phyloP scores from a whole-genome alignment of 1,284 basidiomycete species.

The Ustilago loliicola region DNA sequence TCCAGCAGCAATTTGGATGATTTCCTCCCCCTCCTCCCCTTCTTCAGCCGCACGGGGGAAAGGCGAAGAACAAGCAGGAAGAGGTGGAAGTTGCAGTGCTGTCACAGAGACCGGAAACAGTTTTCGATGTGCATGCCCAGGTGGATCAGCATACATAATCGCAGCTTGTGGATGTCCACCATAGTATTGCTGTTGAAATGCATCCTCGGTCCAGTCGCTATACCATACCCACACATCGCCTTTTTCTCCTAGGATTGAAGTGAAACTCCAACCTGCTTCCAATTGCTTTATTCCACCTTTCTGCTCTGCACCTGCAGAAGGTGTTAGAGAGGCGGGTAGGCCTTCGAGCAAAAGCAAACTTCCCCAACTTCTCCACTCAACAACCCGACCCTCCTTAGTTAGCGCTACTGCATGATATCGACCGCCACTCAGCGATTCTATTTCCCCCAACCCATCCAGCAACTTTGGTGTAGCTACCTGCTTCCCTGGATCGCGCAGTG shows the following conservation, averaged over 20 bases:
- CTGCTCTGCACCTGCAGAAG: background rate
- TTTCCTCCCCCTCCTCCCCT: background rate
- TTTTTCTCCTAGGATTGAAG: slow-evolving; percentile 27
- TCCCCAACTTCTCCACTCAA: slow-evolving; percentile 57
- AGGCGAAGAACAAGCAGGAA: background rate
- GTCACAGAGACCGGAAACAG: slow-evolving; percentile 22
- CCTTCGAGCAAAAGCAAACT: slow-evolving; percentile 25
- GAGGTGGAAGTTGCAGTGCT: slow-evolving; percentile 17
- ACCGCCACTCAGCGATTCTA: slow-evolving; percentile 73
- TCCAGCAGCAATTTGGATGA: slow-evolving; percentile 52
- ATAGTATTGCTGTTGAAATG: slow-evolving; percentile 16
- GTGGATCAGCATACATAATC: slow-evolving; percentile 13
- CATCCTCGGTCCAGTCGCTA: slow-evolving; percentile 20
- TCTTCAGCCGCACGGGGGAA: background rate
- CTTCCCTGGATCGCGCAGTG: slow-evolving; percentile 11
- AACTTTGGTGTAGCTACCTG: slow-evolving; percentile 2
- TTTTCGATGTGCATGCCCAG: slow-evolving; percentile 5
- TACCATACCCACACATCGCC: slow-evolving; percentile 32
- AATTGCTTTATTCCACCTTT: slow-evolving; percentile 40
- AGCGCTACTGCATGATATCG: slow-evolving; percentile 79
- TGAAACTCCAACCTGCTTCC: slow-evolving; percentile 59
- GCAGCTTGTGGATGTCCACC: background rate
- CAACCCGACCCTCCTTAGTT: slow-evolving; percentile 23
- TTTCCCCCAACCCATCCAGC: slow-evolving; percentile 11
- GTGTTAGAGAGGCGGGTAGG: slow-evolving; percentile 16